Base-by-base conservation (phyloP, 163 green algal genomes). In the Scenedesmus sp. region DNA sequence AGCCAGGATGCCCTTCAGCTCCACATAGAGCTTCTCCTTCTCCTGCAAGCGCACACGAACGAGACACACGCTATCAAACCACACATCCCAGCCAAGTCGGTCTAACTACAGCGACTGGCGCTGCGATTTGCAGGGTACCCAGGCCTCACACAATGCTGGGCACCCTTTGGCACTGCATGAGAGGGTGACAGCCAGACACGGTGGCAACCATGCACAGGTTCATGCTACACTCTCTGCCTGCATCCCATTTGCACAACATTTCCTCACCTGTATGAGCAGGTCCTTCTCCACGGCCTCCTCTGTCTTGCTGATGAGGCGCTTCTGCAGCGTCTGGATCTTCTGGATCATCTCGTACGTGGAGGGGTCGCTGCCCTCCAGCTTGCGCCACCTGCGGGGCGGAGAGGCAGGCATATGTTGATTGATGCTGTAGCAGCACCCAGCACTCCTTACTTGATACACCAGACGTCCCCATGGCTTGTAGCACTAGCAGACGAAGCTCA, bases 261-360 rank as follows among this genome's bases (percentile, higher is more conserved):
- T 3, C 55, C 76, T n/a, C 81, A 93, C 94, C 92, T 96, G 92
- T 52, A 98, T 96, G 4, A 95, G 92, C 91, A 97, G 79, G 60
- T 97, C 97, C 90, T 97, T 97, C 89, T 97, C 95, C 67, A 96
- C 95, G 62, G 93, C 97, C 94, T 98, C 96, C 94, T 99, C 98
- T 8, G 96, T 99, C 94, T 98, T 98, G 56, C 93, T 52, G 74
- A 99, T 99, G 26, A 99, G 95, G 10, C 97, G 95, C 93, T 97
- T 97, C 94, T 99, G 98, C 92, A 99, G 96, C 85, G 96, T 97
- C 90, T 99, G 97, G 73, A 99, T 97, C 96, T 99, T 99, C 91
- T 98, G 97, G 82, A 99, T 97, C 96, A 99, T 97, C 95, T 99
- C 97, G 91, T 98, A 99, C 0, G 97, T 97, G 46, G 93, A 92